Evolutionary conservation across 768 basidiomycete genomes (phyloP).

Genomic region (Naganishia vaughanmartiniae): DNA sequence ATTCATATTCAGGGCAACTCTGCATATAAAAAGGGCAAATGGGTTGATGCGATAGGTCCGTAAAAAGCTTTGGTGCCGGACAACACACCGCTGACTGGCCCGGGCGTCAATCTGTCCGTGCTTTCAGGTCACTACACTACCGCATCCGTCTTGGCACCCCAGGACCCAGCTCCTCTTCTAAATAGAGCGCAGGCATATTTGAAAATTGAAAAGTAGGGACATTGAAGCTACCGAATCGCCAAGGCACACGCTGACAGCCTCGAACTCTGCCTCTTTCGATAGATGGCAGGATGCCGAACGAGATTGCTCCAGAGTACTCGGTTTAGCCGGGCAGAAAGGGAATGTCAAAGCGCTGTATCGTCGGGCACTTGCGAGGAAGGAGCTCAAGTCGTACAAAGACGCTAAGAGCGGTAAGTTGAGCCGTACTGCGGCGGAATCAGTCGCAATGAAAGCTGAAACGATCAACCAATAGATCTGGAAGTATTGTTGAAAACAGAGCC

Average conservation of each 20-base stretch:
- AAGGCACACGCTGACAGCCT: not conserved
- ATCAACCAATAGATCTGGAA: conserved; percentile 61
- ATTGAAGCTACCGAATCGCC: not conserved
- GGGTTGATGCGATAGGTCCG: conserved; percentile 66
- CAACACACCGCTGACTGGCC: not conserved
- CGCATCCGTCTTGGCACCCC: conserved; percentile 69
- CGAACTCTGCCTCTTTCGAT: conserved; percentile 21
- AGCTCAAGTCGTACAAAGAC: conserved; percentile 53
- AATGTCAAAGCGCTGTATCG: conserved; percentile 81
- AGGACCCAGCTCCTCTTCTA: conserved; percentile 73
- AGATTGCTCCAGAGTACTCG: conserved; percentile 70
- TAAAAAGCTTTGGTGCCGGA: not conserved
- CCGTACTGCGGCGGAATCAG: too few species aligned
- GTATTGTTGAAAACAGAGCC: conserved; percentile 65
- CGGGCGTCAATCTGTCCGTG: not conserved
- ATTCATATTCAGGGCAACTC: conserved; percentile 67
- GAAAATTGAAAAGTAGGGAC: conserved; percentile 87
- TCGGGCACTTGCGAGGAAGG: conserved; percentile 68
- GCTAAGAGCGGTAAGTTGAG: conserved; percentile 62
- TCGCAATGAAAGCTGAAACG: not conserved
- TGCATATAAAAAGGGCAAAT: conserved; percentile 79
- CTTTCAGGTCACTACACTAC: conserved; percentile 68
- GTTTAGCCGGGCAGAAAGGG: conserved; percentile 54
- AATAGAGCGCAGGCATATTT: conserved; percentile 91
- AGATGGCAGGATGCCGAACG: conserved; percentile 77